A percentile compares a stretch with the other conserved stretches of the same genome.
phyloP scores from a whole-genome alignment of 306 rosid species.

The Senna tora region DNA sequence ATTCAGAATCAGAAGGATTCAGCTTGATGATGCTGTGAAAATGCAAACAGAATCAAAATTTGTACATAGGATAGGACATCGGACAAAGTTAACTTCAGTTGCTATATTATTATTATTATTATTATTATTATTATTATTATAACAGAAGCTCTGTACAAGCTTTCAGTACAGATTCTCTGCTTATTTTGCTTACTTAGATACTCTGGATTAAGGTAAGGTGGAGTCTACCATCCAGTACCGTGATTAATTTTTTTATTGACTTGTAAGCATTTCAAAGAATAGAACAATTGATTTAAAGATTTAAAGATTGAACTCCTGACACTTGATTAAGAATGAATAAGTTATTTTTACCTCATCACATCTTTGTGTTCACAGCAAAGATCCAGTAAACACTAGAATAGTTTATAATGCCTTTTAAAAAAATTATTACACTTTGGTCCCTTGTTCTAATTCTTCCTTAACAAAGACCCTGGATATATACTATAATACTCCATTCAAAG shows the following conservation, averaged over 20 bases:
- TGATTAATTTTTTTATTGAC: too few relatives aligned
- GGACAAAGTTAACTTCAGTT: neutral
- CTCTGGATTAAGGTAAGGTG: neutral
- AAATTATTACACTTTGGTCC: neutral
- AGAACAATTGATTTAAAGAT: too few relatives aligned
- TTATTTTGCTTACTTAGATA: neutral
- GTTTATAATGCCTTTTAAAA: neutral
- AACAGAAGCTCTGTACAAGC: neutral
- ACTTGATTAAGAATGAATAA: too few relatives aligned
- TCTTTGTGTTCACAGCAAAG: neutral
- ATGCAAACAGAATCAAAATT: conserved; percentile 5
- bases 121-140: too few relatives aligned
- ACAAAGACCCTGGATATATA: neutral
- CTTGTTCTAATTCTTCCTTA: neutral
- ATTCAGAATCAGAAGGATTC: neutral
- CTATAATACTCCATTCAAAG: conserved; percentile 1
- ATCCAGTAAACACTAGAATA: neutral
- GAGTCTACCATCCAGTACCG: too few relatives aligned
- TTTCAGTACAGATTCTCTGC: conserved; percentile 18
- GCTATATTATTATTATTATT: too few relatives aligned
- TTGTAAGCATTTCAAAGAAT: too few relatives aligned
- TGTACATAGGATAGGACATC: neutral
- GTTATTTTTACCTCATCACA: too few relatives aligned
- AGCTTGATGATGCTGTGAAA: neutral
- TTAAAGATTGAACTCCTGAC: too few relatives aligned